Evolutionary conservation across 306 rosid species (phyloP), one percentile per base, ranked within the genome.

Genomic region (Inga laurina): DNA sequence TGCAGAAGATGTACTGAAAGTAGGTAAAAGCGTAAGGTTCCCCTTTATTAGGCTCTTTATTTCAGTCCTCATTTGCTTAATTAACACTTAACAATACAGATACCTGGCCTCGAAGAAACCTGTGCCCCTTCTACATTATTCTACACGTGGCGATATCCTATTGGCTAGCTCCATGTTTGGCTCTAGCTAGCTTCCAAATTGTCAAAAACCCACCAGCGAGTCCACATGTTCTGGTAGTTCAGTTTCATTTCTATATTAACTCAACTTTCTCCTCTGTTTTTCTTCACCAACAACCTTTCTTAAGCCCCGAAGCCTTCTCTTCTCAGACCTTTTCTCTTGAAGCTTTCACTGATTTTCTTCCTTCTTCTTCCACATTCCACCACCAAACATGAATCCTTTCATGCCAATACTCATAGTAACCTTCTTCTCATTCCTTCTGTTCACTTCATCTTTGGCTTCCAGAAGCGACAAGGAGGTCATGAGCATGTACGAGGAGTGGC

Each of bases 401-500:
- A 81, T 68, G 22, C 14, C 84, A 51, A 27, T 78, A 5, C 1
- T 79, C 86, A 22, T 19, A 48, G 0, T 48, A 19, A 54, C 81
- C 68, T 68, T 87, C 27, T 69, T 88, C 24, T 66, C 89, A 82
- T 67, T 89, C 82, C 64, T 89, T 80, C 78, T 78, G 48, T 78
- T 77, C 84, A 79, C 89, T 27, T 13, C 81, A 4, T 74, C 89
- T 64, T 44, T 65, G 0, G 87, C 85, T 78, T n/a, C 86, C 52
- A 85, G 87, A 64, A 88, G 57, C 64, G 89, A 93, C 37, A 82
- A 87, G 14, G 94, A 96, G 74, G 83, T 91, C 3, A 88, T 84
- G 86, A 77, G 30, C 72, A 82, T 90, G 79, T 94, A 92, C 81
- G 89, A 84, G 72, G 80, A 77, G 21, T 96, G 99, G 99, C 69